These are phyloP conservation scores for Rhodotorula babjevae DNA, from an alignment of 768 basidiomycete genomes.

Conservation along the genomic window DNA sequence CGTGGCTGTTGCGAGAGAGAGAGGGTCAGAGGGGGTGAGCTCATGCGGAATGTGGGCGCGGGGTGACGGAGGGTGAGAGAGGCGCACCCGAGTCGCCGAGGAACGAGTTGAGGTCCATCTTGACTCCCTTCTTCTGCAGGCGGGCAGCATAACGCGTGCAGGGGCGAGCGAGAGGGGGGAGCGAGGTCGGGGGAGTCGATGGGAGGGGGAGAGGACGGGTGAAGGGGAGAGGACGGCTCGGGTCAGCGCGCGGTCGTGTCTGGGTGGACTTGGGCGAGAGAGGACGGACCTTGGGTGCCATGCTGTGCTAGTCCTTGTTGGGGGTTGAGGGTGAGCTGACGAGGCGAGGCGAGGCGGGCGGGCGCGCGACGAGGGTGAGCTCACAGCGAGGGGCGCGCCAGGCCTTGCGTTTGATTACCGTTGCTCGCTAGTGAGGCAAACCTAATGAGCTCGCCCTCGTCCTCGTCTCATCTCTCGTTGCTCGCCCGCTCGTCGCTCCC, in stretches of 20 bases:
- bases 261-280: not conserved
- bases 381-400: no score
- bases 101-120: constrained; percentile 90
- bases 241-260: not conserved
- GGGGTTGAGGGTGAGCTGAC: not conserved
- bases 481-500: no score
- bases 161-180: not conserved
- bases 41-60: no score
- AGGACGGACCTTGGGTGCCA: constrained; percentile 35
- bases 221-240: not conserved
- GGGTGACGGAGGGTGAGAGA: not conserved
- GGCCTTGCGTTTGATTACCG: no score
- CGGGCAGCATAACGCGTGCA: not conserved
- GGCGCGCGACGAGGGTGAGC: no score
- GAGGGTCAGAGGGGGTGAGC: not conserved
- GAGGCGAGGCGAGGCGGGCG: no score
- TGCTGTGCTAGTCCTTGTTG: not conserved
- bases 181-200: no score
- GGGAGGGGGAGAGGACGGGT: not conserved
- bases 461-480: no score
- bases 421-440: no score
- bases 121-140: constrained; percentile 87
- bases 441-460: no score
- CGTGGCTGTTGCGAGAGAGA: constrained; percentile 50
- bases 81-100: constrained; percentile 75